Conservation (phyloP, 352 stramenopile genomes). For the Phytophthora foliorum region DNA sequence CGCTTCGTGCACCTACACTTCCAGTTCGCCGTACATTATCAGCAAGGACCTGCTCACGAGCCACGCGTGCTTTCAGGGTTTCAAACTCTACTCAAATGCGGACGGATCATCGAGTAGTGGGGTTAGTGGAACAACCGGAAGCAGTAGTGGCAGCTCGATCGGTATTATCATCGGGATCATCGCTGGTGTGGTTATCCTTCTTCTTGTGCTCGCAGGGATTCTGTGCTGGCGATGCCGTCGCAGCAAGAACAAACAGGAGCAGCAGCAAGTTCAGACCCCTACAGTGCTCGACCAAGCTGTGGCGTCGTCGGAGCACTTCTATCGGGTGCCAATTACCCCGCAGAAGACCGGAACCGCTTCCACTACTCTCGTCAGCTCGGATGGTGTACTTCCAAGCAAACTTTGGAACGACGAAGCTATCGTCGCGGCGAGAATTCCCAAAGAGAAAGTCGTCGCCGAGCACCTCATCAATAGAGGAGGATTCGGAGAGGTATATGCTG, state of each 20-base stretch:
- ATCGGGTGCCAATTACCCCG: constrained; percentile 14
- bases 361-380: constrained; percentile 28
- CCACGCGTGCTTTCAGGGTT: constrained; percentile 30
- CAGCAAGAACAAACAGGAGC: constrained; percentile 12
- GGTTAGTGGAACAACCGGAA: not conserved
- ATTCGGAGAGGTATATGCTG: constrained; percentile 36
- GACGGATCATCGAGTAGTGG: constrained; percentile 19
- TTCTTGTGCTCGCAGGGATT: constrained; percentile 23
- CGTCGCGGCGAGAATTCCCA: constrained; percentile 30
- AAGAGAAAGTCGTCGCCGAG: constrained; percentile 34
- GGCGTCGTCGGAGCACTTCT: constrained; percentile 22
- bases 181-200: constrained; percentile 18
- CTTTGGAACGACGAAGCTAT: constrained; percentile 50
- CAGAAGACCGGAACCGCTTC: constrained; percentile 29
- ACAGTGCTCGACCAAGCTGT: constrained; percentile 11
- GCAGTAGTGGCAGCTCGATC: constrained; percentile 16
- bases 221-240: constrained; percentile 30
- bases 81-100: constrained; percentile 39
- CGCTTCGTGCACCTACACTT: constrained; percentile 15
- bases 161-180: constrained; percentile 35
- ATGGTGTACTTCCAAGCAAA: constrained; percentile 17
- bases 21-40: constrained; percentile 25
- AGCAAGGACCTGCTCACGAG: constrained; percentile 31
- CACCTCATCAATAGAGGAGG: constrained; percentile 33
- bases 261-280: constrained; percentile 26